Evolutionary conservation across 139 green algal species (phyloP).

Genomic region (Closterium sp.): DNA sequence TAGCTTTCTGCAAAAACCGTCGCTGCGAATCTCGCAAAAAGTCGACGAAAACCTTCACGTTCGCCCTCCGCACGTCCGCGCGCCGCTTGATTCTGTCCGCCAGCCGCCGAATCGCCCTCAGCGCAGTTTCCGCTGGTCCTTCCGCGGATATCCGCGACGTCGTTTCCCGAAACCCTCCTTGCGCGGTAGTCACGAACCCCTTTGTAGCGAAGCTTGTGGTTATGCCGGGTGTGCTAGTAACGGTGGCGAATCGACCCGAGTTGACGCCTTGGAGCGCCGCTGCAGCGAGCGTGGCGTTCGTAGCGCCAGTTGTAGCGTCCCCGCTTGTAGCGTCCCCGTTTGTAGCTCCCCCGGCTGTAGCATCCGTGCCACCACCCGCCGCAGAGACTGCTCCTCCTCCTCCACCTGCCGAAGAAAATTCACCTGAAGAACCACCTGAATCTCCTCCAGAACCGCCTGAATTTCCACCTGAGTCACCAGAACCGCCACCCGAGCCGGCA

Average conservation of each 20-base stretch:
- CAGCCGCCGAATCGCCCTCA: background rate
- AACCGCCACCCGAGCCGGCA: background rate
- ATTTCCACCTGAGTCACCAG: too few relatives aligned
- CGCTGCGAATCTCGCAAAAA: background rate
- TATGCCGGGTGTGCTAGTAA: background rate
- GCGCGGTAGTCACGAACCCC: too few relatives aligned
- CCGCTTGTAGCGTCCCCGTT: background rate
- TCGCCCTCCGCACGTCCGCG: background rate
- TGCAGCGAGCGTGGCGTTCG: background rate
- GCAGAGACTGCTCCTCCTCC: background rate
- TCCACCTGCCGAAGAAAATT: background rate
- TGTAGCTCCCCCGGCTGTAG: background rate
- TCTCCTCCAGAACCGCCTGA: background rate
- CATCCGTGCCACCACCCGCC: background rate
- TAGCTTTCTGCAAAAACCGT: background rate
- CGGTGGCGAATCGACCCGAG: background rate
- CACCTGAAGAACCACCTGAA: background rate
- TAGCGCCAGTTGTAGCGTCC: background rate
- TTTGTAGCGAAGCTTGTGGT: background rate
- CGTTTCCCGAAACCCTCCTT: too few relatives aligned
- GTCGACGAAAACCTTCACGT: background rate
- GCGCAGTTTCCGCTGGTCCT: too few relatives aligned
- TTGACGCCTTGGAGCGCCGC: background rate
- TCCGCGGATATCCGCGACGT: too few relatives aligned
- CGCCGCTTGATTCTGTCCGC: background rate